These are phyloP conservation scores for Trametes sp. DNA, from an alignment of 1,284 basidiomycete genomes.

Conservation along the genomic window DNA sequence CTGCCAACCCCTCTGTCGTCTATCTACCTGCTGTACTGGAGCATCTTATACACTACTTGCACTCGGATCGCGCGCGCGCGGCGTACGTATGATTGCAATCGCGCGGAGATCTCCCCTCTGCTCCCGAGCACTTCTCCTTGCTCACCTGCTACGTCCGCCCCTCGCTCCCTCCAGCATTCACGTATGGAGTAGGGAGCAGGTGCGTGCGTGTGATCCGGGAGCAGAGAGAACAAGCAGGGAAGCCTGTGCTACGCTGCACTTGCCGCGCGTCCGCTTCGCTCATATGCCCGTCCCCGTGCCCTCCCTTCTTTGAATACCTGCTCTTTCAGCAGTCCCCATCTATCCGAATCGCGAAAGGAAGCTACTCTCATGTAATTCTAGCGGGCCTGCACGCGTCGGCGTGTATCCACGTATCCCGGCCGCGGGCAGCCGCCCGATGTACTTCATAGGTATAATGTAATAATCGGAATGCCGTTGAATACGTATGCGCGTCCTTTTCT, in stretches of 20 bases:
- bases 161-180: background rate
- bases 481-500: background rate
- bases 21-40: constrained; percentile 32
- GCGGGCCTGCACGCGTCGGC: background rate
- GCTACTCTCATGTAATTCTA: background rate
- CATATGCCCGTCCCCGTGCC: background rate
- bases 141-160: background rate
- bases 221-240: background rate
- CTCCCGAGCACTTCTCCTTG: background rate
- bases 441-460: background rate
- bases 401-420: background rate
- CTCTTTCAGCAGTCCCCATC: background rate
- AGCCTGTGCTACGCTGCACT: background rate
- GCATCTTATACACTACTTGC: constrained; percentile 33
- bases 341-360: background rate
- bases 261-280: background rate
- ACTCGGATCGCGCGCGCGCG: constrained; percentile 19
- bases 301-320: background rate
- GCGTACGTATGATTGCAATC: constrained; percentile 4
- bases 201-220: background rate
- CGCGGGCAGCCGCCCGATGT: background rate
- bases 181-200: background rate
- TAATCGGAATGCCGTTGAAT: background rate
- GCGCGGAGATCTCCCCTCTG: background rate
- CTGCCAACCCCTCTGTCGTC: constrained; percentile 21